Evolutionary conservation across 371 early-diverging fungal species (phyloP).

Genomic region (Mortierella sp.): DNA sequence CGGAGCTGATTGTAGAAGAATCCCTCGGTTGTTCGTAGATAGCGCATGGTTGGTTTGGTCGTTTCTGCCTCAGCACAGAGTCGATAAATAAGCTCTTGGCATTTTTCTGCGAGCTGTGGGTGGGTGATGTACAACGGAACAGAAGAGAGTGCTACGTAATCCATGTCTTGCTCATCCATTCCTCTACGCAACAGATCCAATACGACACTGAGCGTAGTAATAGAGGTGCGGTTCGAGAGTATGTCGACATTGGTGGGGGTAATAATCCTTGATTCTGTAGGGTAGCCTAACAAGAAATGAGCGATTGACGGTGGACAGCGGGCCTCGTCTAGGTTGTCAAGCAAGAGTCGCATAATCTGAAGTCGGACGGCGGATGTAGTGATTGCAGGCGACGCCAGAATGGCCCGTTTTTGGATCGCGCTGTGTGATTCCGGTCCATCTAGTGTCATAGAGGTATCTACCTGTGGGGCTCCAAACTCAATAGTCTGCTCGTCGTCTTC

Average conservation of each 20-base stretch:
- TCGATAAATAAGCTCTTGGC: conserved; percentile 85
- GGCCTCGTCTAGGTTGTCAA: conserved; percentile 67
- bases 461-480: conserved; percentile 40
- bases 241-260: conserved; percentile 60
- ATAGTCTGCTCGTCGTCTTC: conserved; percentile 53
- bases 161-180: conserved; percentile 45
- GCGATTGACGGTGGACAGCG: conserved; percentile 77
- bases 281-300: conserved; percentile 90
- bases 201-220: conserved; percentile 77
- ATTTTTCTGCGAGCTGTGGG: conserved; percentile 87
- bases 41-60: conserved; percentile 79
- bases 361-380: conserved; percentile 70
- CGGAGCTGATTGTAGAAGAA: conserved; percentile 78
- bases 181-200: conserved; percentile 75
- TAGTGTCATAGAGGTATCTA: conserved; percentile 25
- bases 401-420: conserved; percentile 21
- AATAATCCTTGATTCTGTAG: conserved; percentile 58
- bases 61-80: conserved; percentile 81
- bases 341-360: conserved; percentile 78
- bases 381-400: conserved; percentile 32
- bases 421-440: conserved; percentile 35
- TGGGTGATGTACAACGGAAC: conserved; percentile 73
- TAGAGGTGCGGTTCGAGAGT: conserved; percentile 52
- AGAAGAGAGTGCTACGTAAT: conserved; percentile 17
- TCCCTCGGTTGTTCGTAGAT: conserved; percentile 82